Percentiles rank a stretch among this genome's conserved stretches.
phyloP scores from a whole-genome alignment of 2,329 filamentous ascomycete species.

The Aureobasidium lini region DNA sequence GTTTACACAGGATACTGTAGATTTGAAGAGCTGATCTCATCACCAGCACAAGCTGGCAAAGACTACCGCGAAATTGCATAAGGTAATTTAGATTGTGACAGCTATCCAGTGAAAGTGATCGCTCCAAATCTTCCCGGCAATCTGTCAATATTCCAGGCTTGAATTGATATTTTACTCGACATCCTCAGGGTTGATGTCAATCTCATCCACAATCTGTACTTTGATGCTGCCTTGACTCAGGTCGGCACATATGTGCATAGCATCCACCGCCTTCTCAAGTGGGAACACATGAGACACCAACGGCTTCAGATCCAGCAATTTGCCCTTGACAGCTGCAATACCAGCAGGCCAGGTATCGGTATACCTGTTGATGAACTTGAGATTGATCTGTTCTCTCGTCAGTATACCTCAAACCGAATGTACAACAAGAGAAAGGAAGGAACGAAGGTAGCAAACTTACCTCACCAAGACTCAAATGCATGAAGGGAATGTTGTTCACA shows the following conservation, averaged over 20 bases:
- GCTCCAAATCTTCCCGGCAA: too few relatives aligned
- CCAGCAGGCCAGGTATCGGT: slow-evolving; percentile 62
- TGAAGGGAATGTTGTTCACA: slow-evolving; percentile 31
- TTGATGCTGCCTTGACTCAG: slow-evolving; percentile 50
- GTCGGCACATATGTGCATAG: slow-evolving; percentile 47
- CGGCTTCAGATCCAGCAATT: slow-evolving; percentile 53
- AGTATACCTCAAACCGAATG: too few relatives aligned
- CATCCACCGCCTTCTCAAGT: slow-evolving; percentile 54
- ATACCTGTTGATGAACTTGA: slow-evolving; percentile 66
- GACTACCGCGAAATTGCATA: too few relatives aligned
- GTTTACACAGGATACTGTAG: too few relatives aligned
- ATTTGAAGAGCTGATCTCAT: too few relatives aligned
- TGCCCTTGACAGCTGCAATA: slow-evolving; percentile 52
- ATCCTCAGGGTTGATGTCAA: neutral
- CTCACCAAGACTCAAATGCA: slow-evolving; percentile 29
- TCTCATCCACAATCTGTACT: slow-evolving; percentile 41
- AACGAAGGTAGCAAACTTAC: slow-evolving; percentile 4
- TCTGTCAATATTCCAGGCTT: neutral
- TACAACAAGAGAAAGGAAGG: neutral
- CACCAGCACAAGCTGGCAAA: too few relatives aligned
- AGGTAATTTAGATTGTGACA: too few relatives aligned
- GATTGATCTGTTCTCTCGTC: slow-evolving; percentile 36
- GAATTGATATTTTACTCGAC: neutral
- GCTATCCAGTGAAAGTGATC: too few relatives aligned
- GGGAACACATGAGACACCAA: slow-evolving; percentile 57